Evolutionary conservation across 305 asterid genomes (phyloP), one percentile per base, ranked within the genome.

Genomic region (Andrographis paniculata): DNA sequence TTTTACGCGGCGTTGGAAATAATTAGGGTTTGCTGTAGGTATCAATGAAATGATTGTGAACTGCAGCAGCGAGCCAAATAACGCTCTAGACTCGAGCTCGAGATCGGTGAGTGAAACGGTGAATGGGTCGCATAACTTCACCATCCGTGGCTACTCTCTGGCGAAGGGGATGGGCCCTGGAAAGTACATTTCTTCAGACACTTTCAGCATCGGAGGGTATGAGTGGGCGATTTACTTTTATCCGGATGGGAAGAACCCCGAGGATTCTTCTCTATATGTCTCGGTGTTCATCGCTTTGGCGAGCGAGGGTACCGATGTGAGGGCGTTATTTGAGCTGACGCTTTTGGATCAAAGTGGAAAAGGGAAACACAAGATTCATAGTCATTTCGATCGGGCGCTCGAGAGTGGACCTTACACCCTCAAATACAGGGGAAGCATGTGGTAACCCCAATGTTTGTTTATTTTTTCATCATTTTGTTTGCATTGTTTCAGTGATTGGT

Each of bases 121-220:
- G 56, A 79, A 87, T 75, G 97, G 95, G 57, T 78, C 95, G 35
- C 97, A 87, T 76, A 64, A 72, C 48, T 84, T 87, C 79, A 84
- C 86, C 63, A 76, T 87, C 59, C 70, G 76, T 33, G 97, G 97
- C 1, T 89, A 85, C 79, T 89, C 98, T 1, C 56, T 89, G 58
- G 93, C 96, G 19, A 89, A 89, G 70, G 95, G 94, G 13, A 82
- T 85, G 78, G 98, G 96, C 17, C 66, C 81, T 13, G 96, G 98
- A 9, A 89, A 82, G 44, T 80, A 76, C 78, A 68, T 89, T 9
- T 52, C 91, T 17, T 79, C 93, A 56, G 98, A 89, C 19, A 76
- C 76, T 21, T 89, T 89, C 57, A 72, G 63, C 58, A 79, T 89
- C 16, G 96, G 98, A 13, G 98, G 95, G 9, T 80, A 76, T 45